Base-by-base conservation (phyloP, 1,139 yeast genomes). In the Hyphopichia buzzinii region DNA sequence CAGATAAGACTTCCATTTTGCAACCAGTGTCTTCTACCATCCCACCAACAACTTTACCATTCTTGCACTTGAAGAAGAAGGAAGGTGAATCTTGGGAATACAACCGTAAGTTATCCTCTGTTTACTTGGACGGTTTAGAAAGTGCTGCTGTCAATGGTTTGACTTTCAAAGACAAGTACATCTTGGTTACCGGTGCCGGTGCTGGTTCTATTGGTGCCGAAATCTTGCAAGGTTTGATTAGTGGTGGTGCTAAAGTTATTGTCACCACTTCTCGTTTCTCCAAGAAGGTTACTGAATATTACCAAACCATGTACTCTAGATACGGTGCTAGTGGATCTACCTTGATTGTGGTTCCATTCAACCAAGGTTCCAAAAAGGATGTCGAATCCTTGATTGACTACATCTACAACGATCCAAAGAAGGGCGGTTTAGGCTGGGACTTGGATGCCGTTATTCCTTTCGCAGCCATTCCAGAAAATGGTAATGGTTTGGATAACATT, bases 131-230 rank as follows among this genome's bases (percentile, higher is more conserved):
- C 59, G 95, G 95, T 39, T 81, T 92, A 58, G 97, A 92, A 67
- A 74, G 77, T 46, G 95, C 95, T 58, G 97, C 98, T 33, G 79
- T 88, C 46, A 84, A 89, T 51, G 98, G 98, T 69, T 77, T 89
- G 44, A 77, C 96, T 28, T 92, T 83, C 74, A 83, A 84, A 62
- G 87, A 81, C 64, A 92, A 89, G 67, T 81, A 83, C 49, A 96
- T 90, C 37, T 79, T 92, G 57, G 76, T 92, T 51, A 92, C 98
- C 37, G 98, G 98, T 73, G 97, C 97, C 36, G 98, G 98, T 74
- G 92, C 88, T 37, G 98, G 97, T 35, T 92, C 98, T 36, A 92
- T 92, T 62, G 98, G 97, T 68, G 97, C 97, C 43, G 97, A 92
- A 66, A 80, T 92, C 49, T 75, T 92, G 61, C 95, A 87, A 72